These are phyloP conservation scores for Triticum aestivum DNA, from an alignment of 176 grass and related monocot genomes.

Conservation along the genomic window IWGSC_CS_RefSeq_v2.1 NC_057798.1:208479255-208479754, in stretches of 20 bases:
- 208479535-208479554: slow-evolving; percentile 79
- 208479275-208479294: slow-evolving; percentile 93
- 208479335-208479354: slow-evolving; percentile 87
- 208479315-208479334: slow-evolving; percentile 57
- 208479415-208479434: slow-evolving; percentile 58
- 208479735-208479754: not conserved
- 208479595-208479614: slow-evolving; percentile 82
- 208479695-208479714: slow-evolving; percentile 83
- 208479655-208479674: slow-evolving; percentile 86
- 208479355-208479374: slow-evolving; percentile 67
- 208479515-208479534: slow-evolving; percentile 85
- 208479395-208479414: slow-evolving; percentile 45
- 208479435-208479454: slow-evolving; percentile 63
- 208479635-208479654: slow-evolving; percentile 79
- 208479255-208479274: slow-evolving; percentile 44
- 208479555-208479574: slow-evolving; percentile 85
- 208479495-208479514: slow-evolving; percentile 72
- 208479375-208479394: slow-evolving; percentile 61
- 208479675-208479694: slow-evolving; percentile 72
- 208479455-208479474: slow-evolving; percentile 93
- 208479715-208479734: slow-evolving; percentile 65
- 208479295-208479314: slow-evolving; percentile 76
- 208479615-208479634: slow-evolving; percentile 95
- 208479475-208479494: slow-evolving; percentile 90
- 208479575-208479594: slow-evolving; percentile 75